Conservation (phyloP, 768 basidiomycete species). For the Peribolospora kevripleyi region DNA sequence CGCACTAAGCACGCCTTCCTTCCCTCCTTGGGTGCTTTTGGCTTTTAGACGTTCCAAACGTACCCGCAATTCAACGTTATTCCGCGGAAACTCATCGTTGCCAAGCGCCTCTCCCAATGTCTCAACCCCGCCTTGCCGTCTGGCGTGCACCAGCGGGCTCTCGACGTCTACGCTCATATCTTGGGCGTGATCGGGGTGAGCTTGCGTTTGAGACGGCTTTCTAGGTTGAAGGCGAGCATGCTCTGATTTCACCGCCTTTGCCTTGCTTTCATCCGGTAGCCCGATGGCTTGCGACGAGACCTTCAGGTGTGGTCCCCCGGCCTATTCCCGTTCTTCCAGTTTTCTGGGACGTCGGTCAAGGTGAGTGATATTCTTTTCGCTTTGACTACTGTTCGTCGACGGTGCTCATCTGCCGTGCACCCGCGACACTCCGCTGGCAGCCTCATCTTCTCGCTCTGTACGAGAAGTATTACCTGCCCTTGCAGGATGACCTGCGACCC, state of each 20-base stretch:
- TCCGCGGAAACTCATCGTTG: constrained; percentile 73
- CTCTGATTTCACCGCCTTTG: not conserved
- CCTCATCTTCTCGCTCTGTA: constrained; percentile 76
- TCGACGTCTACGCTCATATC: constrained; percentile 86
- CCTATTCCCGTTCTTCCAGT: constrained; percentile 94
- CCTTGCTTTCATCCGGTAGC: constrained; percentile 23
- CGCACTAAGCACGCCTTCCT: not conserved
- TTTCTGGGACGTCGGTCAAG: constrained; percentile 95
- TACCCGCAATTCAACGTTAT: constrained; percentile 91
- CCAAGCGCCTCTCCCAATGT: constrained; percentile 87
- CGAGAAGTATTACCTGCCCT: constrained; percentile 69
- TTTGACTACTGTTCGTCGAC: not conserved
- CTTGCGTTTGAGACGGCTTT: not conserved
- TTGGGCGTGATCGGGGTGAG: constrained; percentile 71
- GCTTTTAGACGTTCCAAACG: constrained; percentile 56
- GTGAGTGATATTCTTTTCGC: constrained; percentile 20
- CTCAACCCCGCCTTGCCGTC: constrained; percentile 91
- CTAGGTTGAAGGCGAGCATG: no score
- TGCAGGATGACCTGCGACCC: constrained; percentile 56
- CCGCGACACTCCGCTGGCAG: constrained; percentile 20
- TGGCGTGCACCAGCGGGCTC: constrained; percentile 83
- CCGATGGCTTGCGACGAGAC: constrained; percentile 64
- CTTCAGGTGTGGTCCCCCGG: constrained; percentile 84
- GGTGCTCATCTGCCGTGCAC: not conserved
- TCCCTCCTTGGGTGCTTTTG: not conserved